Base-by-base conservation (phyloP, 169 alveolate species). In the Eimeria maxima region DNA sequence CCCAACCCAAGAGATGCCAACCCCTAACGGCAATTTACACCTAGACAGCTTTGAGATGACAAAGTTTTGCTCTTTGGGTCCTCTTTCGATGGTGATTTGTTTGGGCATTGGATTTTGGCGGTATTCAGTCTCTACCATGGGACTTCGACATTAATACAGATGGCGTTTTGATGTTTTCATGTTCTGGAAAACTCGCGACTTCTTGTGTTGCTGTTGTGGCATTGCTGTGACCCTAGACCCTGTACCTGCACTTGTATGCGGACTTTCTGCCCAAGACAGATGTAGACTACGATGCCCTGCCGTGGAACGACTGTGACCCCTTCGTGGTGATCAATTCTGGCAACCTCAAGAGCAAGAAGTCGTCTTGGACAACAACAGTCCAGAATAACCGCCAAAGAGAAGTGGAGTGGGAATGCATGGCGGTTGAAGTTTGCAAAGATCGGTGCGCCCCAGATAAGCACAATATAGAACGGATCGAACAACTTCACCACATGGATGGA, bases 251-350 rank as follows among this genome's bases (percentile, higher is more conserved):
- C 55, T 44, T 78, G 45, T 92, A 92, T 57, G 92, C 81, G 44
- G 95, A 92, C 84, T 92, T 92, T 45, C 74, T 92, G 2, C 95
- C 91, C 47, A 92, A 76, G 73, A 78, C 92, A 24, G 95, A 92
- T 44, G 67, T 53, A 57, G 83, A 74, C 95, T 90, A 53, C 95
- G 83, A 90, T 42, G 53, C 73, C 44, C 83, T 53, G 33, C 95
- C 65, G 69, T 90, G 95, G 95, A 84, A 90, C 50, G 83, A 90
- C 80, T 92, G 91, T 47, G 95, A 92, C 95, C 95, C 95, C 44
- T 92, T 78, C 71, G 92, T 92, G 67, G 53, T 44, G 53, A 57
- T 92, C 69, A 16, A 71, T 10, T 76, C 92, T 11, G 74, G 50
- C 55, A 55, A 78, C 45, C 14, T 33, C 38, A 27, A 53, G 50